These are phyloP conservation scores for Fusarium sp. DNA, from an alignment of 2,329 filamentous ascomycete genomes.

Conservation along the genomic window DNA sequence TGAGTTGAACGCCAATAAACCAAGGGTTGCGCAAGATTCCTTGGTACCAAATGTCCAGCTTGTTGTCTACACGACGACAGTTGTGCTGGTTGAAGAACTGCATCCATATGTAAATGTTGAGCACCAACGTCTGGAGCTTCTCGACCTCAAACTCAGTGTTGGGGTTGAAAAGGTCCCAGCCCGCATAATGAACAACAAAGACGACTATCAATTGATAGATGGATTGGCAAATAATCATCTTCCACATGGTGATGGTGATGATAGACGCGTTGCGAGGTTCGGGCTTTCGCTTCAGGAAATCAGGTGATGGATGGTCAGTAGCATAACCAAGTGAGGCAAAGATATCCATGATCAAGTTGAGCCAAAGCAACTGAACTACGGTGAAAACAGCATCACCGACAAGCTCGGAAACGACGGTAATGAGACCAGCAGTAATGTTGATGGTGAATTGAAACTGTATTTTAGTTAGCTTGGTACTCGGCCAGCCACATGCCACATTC, in stretches of 20 bases:
- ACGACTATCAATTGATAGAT: conserved; percentile 72
- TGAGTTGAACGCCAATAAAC: conserved; percentile 76
- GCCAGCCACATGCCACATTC: accelerated
- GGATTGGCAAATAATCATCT: conserved; percentile 74
- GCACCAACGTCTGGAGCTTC: conserved; percentile 74
- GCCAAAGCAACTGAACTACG: conserved; percentile 76
- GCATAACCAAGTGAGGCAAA: conserved; percentile 75
- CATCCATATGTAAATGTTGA: conserved; percentile 92
- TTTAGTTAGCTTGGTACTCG: conserved; percentile 9
- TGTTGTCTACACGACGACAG: conserved; percentile 85
- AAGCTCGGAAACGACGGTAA: conserved; percentile 75
- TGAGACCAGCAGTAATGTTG: conserved; percentile 75
- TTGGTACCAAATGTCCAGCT: conserved; percentile 83
- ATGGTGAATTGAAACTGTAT: conserved; percentile 74
- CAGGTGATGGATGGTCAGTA: conserved; percentile 71
- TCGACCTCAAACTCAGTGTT: conserved; percentile 54
- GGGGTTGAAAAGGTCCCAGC: conserved; percentile 68
- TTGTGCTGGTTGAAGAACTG: conserved; percentile 88
- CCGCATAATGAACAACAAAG: conserved; percentile 72
- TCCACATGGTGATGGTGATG: conserved; percentile 75
- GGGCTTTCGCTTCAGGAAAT: conserved; percentile 67
- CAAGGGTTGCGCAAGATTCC: conserved; percentile 80
- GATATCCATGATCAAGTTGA: conserved; percentile 78
- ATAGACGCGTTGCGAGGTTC: conserved; percentile 76
- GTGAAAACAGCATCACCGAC: conserved; percentile 71